Evolutionary conservation across 345 rosid genomes (phyloP).

Genomic region (Acer campestre): DNA sequence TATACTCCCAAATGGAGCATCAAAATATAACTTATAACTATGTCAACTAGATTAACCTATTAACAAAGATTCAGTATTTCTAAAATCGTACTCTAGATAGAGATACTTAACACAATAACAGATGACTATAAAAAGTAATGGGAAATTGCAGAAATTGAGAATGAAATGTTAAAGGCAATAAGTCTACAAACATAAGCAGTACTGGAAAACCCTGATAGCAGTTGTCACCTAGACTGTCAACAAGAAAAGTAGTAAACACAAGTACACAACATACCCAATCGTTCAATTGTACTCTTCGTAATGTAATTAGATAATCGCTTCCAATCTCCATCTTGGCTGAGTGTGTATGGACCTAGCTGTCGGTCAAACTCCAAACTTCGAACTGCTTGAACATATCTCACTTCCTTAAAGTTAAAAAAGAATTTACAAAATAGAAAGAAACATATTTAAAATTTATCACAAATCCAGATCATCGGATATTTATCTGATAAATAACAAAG

Average conservation of each 20-base stretch:
- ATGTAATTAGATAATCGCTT: conserved; percentile 68
- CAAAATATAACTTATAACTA: neutral
- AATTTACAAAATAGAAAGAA: neutral
- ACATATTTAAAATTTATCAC: neutral
- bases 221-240: neutral
- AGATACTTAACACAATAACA: neutral
- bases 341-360: conserved; percentile 78
- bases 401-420: conserved; percentile 50
- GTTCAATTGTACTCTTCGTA: conserved; percentile 54
- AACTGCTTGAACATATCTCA: conserved; percentile 71
- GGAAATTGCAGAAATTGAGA: neutral
- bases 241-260: conserved; percentile 7
- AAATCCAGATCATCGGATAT: neutral
- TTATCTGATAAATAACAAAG: neutral
- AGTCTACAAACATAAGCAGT: conserved; percentile 9
- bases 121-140: neutral
- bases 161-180: neutral
- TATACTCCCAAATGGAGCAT: neutral
- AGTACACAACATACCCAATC: conserved; percentile 48
- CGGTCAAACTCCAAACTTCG: conserved; percentile 74
- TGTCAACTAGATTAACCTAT: neutral
- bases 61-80: neutral
- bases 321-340: conserved; percentile 71
- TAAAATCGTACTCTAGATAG: neutral
- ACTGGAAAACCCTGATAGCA: neutral